These are phyloP conservation scores for Aciculoconidium aculeatum DNA, from an alignment of 805 yeast species.

Conservation along the genomic window DNA sequence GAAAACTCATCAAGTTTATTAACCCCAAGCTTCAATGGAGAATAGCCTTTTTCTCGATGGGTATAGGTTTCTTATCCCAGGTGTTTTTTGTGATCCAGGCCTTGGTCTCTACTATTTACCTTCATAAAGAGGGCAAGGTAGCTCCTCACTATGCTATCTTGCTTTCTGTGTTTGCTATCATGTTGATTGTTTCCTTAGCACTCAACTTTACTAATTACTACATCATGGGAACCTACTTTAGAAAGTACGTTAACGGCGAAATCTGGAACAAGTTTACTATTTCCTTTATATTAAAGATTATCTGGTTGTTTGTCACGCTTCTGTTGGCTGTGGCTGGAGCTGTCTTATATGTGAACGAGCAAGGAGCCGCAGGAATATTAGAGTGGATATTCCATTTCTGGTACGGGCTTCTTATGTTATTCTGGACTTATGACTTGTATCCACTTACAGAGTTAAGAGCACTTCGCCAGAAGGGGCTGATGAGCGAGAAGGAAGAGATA, in stretches of 20 bases:
- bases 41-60: constrained; percentile 19
- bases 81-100: constrained; percentile 16
- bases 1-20: constrained; percentile 23
- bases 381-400: constrained; percentile 25
- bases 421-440: constrained; percentile 24
- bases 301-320: constrained; percentile 19
- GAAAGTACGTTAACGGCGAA: constrained; percentile 23
- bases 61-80: constrained; percentile 18
- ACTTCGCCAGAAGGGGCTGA: constrained; percentile 9
- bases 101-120: constrained; percentile 13
- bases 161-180: constrained; percentile 19
- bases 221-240: constrained; percentile 24
- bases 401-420: constrained; percentile 21
- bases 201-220: constrained; percentile 23
- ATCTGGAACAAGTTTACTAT: constrained; percentile 24
- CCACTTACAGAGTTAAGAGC: constrained; percentile 22
- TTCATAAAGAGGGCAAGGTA: constrained; percentile 10
- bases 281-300: constrained; percentile 18
- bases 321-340: constrained; percentile 15
- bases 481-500: too few species aligned
- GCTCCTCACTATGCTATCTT: constrained; percentile 18
- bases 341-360: constrained; percentile 16
- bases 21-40: constrained; percentile 20
- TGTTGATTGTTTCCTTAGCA: constrained; percentile 19
- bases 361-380: constrained; percentile 13